Base-by-base conservation (phyloP, 2,329 filamentous ascomycete species). In the Calonectria pseudoreteaudii region DNA sequence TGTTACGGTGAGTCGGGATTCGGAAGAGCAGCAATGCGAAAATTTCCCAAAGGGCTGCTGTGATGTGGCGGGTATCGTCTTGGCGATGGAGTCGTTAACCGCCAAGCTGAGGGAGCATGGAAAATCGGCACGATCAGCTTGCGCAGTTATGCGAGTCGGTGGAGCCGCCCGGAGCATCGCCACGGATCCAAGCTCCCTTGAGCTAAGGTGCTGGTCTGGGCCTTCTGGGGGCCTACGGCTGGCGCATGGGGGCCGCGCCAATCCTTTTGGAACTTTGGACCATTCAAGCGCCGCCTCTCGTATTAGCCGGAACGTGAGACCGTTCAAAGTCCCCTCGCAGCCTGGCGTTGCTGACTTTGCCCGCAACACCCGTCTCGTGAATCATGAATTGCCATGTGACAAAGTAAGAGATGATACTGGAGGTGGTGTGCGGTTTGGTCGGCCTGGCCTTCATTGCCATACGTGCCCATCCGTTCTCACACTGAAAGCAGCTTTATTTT, bases 91-190 rank as follows among this genome's bases (percentile, higher is more conserved):
- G 50, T 49, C 28, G 64, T 38, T 47, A 50, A 20, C 60, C 49
- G 68, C 68, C 58, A 70, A 70, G 70, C 28, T 68, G 20, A 31
- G 26, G 31, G n/a, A 34, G 47, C 58, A 41, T 56, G 52, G 13
- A 67, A 62, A 68, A 47, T 28, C 64, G 60, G 60, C 68, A 66
- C 56, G 36, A 62, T 41, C 60, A 49, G 64, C 56, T 41, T 38
- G 44, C 7, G 30, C 58, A 47, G 75, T 75, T 73, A 75, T 78
- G 72, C 70, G 38, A 68, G 34, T 66, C 53, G 62, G 77, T 79
- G 77, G 78, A 74, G 72, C 68, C 65, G 31, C 65, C 36, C 26
- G 9, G 58, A 69, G 76, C 79, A 77, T 76, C 75, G 77, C 75
- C 75, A 78, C 77, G 68, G 50, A 28, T 65, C 56, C 20, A 70